Evolutionary conservation across 257 asterid species (phyloP), one percentile per base, ranked within the genome.

Genomic region (Nicotiana noctiflora): DNA sequence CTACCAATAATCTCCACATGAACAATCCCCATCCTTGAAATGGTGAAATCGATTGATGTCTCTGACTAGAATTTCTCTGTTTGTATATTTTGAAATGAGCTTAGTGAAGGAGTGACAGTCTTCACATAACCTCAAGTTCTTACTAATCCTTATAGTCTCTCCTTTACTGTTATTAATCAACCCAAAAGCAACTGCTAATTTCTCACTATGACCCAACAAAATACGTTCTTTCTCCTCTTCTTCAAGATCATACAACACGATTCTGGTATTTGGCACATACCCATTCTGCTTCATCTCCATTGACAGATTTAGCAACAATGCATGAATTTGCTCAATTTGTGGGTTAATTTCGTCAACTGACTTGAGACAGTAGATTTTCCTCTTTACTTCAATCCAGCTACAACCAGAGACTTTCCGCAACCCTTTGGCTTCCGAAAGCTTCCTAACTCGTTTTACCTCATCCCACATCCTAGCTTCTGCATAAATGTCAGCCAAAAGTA

Each of bases 381-480:
- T 86, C 21, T 74, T 84, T 4, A 91, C 92, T 84, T 94, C 98
- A 62, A 94, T 93, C 98, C 96, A 92, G 84, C 98, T 81, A 75
- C 93, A 90, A 79, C 98, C 98, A 15, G 98, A 84, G 34, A 94
- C 94, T 86, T 93, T 94, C 61, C 89, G 94, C 59, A 94, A 84
- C 19, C 95, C 98, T 86, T 67, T 88, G n/a, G 88, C 87, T 84
- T 93, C 94, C 63, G 92, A 68, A 80, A 89, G 93, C 81, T 84
- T 87, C 91, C 87, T 92, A 53, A 94, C 91, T 67, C 89, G 88
- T 84, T 86, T 90, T 19, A 93, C 98, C 83, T 92, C 92, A 18
- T 84, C 90, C 98, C 98, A 95, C 98, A 91, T 88, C 85, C 86
- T 85, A 27, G 96, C 98, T 84, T 90, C 91, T 23, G 98, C 93